Percentiles rank a stretch among this genome's conserved stretches.
phyloP scores from a whole-genome alignment of 306 rosid genomes.

The Cajanus cajan region DNA sequence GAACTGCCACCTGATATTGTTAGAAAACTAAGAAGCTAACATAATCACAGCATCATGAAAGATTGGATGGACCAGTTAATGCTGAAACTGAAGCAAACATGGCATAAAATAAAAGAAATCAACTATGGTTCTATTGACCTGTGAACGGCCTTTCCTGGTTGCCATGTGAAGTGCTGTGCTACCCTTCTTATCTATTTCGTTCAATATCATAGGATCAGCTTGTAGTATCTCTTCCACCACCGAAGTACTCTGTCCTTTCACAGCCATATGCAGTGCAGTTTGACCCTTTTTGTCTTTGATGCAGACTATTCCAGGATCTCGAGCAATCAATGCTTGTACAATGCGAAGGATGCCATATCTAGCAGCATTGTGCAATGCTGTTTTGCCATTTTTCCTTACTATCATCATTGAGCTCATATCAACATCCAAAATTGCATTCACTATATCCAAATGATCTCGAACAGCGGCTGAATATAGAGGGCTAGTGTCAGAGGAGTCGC shows the following conservation, averaged over 20 bases:
- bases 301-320: conserved; percentile 58
- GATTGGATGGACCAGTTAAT: conserved; percentile 13
- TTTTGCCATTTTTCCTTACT: conserved; percentile 91
- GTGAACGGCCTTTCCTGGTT: conserved; percentile 80
- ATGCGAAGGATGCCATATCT: conserved; percentile 65
- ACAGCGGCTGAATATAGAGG: conserved; percentile 91
- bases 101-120: background rate
- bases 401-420: conserved; percentile 62
- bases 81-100: conserved; percentile 23
- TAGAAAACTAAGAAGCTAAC: background rate
- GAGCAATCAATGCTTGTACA: conserved; percentile 60
- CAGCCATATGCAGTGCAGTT: conserved; percentile 98
- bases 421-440: conserved; percentile 76
- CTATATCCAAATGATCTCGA: conserved; percentile 74
- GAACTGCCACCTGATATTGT: background rate
- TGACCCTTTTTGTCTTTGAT: conserved; percentile 89
- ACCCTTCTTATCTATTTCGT: conserved; percentile 86
- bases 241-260: conserved; percentile 62
- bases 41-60: background rate
- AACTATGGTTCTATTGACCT: conserved; percentile 45
- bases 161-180: conserved; percentile 93
- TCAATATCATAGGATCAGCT: conserved; percentile 56
- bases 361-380: conserved; percentile 81
- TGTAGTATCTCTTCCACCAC: conserved; percentile 73
- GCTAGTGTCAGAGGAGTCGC: conserved; percentile 77